Percentiles rank a stretch among this genome's conserved stretches.
phyloP scores from a whole-genome alignment of 2,329 filamentous ascomycete species.

The Catunica adiposa region DNA sequence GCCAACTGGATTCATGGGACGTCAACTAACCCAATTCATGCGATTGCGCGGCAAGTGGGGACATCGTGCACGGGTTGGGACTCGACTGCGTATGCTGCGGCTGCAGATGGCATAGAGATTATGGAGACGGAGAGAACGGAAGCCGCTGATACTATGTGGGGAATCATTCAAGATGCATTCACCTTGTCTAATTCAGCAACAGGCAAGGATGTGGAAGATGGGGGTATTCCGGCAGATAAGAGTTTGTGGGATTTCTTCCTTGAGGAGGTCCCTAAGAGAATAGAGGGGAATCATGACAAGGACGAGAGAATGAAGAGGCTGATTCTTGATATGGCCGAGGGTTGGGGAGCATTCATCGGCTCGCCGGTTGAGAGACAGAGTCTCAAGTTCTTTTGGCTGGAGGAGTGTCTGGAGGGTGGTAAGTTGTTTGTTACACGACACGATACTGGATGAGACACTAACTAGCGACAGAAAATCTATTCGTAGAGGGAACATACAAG shows the following conservation, averaged over 20 bases:
- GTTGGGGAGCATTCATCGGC: constrained; percentile 58
- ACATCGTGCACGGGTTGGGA: constrained; percentile 35
- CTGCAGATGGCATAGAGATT: constrained; percentile 38
- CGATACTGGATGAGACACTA: constrained; percentile 24
- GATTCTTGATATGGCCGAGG: constrained; percentile 38
- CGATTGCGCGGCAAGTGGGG: constrained; percentile 45
- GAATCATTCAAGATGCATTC: constrained; percentile 51
- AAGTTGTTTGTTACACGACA: constrained; percentile 45
- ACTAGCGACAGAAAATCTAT: constrained; percentile 34
- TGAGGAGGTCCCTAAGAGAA: constrained; percentile 27
- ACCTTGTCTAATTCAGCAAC: constrained; percentile 42
- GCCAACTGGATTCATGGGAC: constrained; percentile 75
- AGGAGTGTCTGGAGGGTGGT: constrained; percentile 61
- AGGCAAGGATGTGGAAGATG: constrained; percentile 15
- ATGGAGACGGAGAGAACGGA: constrained; percentile 28
- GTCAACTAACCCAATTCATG: constrained; percentile 50
- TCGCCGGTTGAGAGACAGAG: constrained; percentile 48
- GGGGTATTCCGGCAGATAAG: constrained; percentile 29
- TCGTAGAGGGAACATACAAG: constrained; percentile 42
- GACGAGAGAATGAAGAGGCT: constrained; percentile 26
- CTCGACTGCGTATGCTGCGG: constrained; percentile 36
- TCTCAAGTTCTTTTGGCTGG: constrained; percentile 61
- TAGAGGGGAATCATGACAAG: constrained; percentile 28
- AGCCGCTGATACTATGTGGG: constrained; percentile 44
- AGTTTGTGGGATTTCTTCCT: constrained; percentile 40